Conservation (phyloP, 2,329 filamentous ascomycete species). For the Sporothrix schenckii region DNA sequence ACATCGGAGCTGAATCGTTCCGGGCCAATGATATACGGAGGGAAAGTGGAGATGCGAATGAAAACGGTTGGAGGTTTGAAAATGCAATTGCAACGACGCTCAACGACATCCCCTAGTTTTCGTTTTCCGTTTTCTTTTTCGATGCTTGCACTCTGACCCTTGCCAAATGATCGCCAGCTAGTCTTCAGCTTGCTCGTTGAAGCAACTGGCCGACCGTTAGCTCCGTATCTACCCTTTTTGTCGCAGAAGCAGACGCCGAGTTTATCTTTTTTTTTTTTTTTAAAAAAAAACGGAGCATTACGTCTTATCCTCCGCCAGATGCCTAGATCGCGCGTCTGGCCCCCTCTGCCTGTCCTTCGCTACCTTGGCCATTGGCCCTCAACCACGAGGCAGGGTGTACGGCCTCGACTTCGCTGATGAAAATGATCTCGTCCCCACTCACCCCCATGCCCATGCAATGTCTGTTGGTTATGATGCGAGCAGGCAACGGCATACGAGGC, state of each 20-base stretch:
- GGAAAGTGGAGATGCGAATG: background rate
- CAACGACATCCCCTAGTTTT: background rate
- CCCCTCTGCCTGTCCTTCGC: background rate
- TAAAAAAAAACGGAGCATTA: too few species aligned
- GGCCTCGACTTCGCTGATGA: too few species aligned
- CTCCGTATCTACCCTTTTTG: too few species aligned
- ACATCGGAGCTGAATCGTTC: background rate
- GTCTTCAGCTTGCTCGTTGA: conserved; percentile 9
- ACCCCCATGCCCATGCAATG: background rate
- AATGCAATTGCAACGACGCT: background rate
- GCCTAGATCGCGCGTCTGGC: background rate
- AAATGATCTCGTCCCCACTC: too few species aligned
- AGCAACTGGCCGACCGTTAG: background rate
- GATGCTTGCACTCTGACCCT: conserved; percentile 2
- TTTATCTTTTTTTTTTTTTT: background rate
- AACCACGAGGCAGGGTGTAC: conserved; percentile 5
- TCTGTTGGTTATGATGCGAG: background rate
- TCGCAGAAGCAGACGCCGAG: background rate
- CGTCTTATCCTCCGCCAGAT: background rate
- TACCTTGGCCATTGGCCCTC: background rate
- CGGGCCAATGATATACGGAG: background rate
- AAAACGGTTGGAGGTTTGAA: background rate
- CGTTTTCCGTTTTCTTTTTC: background rate
- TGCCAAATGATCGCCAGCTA: conserved; percentile 16
- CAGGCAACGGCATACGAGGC: too few species aligned